Conservation (phyloP, 2,329 filamentous ascomycete species). For the Sporothrix pallida region DNA sequence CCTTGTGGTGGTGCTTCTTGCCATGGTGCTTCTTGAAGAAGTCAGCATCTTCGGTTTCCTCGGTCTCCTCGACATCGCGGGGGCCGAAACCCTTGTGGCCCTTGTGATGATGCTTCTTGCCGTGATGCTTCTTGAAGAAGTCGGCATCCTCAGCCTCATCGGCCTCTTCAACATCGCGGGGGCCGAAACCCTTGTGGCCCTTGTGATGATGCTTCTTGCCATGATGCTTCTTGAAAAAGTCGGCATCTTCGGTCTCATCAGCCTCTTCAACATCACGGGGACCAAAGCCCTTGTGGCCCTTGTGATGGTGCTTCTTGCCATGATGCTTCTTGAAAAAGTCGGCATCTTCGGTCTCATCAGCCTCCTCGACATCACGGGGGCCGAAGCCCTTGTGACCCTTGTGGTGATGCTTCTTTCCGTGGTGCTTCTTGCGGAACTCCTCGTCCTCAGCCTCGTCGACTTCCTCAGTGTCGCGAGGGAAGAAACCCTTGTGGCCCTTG, state of each 20-base stretch:
- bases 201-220: constrained; percentile 7
- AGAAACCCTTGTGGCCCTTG: constrained; percentile 1
- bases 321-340: constrained; percentile 22
- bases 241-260: not conserved
- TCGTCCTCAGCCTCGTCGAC: not conserved
- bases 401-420: not conserved
- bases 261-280: constrained; percentile 13
- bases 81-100: not conserved
- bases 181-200: constrained; percentile 5
- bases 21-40: not conserved
- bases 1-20: constrained; percentile 20
- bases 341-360: not conserved
- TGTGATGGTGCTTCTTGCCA: constrained; percentile 25
- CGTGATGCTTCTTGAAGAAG: constrained; percentile 18
- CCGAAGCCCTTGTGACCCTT: constrained; percentile 18
- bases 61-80: constrained; percentile 7
- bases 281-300: constrained; percentile 2
- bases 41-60: not conserved
- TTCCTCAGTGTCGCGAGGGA: not conserved
- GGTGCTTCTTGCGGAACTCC: constrained; percentile 7
- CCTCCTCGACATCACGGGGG: constrained; percentile 2
- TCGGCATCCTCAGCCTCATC: not conserved
- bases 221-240: not conserved
- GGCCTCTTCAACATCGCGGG: constrained; percentile 1
- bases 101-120: constrained; percentile 25